Percentiles rank a stretch among this genome's conserved stretches.
Conservation (phyloP, 2,329 filamentous ascomycete species). For the Fusarium humuli region DNA sequence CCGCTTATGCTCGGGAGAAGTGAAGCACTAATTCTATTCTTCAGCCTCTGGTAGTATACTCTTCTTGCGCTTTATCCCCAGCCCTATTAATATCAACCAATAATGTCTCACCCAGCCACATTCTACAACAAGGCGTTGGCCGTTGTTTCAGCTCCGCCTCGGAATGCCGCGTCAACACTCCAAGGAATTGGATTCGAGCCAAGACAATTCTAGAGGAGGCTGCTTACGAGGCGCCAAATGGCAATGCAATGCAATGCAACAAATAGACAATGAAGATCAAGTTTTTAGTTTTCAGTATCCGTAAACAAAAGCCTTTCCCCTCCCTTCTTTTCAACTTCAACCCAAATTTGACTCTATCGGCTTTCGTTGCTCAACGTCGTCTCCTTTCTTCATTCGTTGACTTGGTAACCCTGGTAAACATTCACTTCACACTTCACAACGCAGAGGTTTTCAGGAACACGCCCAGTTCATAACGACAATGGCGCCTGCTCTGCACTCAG, state of each 20-base stretch:
- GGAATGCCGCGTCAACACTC: constrained; percentile 47
- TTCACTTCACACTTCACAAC: not conserved
- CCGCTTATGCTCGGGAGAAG: rapidly evolving
- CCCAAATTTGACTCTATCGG: not conserved
- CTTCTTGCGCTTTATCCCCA: constrained; percentile 5
- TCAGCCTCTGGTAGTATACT: not conserved
- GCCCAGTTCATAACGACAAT: constrained; percentile 10
- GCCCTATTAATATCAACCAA: constrained; percentile 46
- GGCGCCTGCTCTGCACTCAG: constrained; percentile 38
- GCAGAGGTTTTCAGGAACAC: not conserved
- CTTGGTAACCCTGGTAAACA: constrained; percentile 17
- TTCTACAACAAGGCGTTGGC: constrained; percentile 41
- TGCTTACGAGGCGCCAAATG: constrained; percentile 41
- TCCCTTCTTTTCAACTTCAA: not conserved
- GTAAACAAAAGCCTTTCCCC: not conserved
- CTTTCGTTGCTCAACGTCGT: not conserved
- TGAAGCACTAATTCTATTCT: not conserved
- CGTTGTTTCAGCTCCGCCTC: constrained; percentile 48
- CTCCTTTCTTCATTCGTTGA: constrained; percentile 14
- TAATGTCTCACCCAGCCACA: constrained; percentile 40
- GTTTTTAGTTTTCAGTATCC: not conserved
- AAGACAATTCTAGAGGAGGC: constrained; percentile 32
- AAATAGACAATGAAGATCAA: not conserved
- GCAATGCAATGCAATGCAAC: not conserved
- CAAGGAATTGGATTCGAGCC: constrained; percentile 36